Evolutionary conservation across 306 rosid genomes (phyloP).

Genomic region (Medicago arabica): DNA sequence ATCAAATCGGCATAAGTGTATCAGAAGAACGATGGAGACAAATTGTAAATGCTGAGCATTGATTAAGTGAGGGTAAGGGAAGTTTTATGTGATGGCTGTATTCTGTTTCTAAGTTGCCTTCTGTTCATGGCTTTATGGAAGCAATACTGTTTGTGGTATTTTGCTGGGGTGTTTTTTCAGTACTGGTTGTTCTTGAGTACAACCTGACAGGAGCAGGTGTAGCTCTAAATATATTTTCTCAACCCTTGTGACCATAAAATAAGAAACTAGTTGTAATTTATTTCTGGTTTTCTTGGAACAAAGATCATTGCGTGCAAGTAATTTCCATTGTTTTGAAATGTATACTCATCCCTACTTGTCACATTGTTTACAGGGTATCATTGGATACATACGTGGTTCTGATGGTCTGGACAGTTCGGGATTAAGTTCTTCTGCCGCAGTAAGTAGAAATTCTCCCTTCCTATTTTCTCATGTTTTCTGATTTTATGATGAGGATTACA

Average conservation of each 20-base stretch:
- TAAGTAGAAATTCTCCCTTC: slow-evolving; percentile 51
- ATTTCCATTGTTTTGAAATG: slow-evolving; percentile 32
- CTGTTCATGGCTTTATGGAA: not conserved
- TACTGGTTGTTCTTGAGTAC: slow-evolving; percentile 13
- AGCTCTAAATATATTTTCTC: slow-evolving; percentile 3
- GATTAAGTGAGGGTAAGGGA: not conserved
- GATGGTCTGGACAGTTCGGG: slow-evolving; percentile 94
- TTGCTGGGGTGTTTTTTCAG: slow-evolving; percentile 1
- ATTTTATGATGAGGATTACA: slow-evolving; percentile 23
- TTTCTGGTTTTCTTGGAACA: slow-evolving; percentile 28
- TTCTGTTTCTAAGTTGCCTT: slow-evolving; percentile 4
- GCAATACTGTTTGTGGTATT: slow-evolving; percentile 10
- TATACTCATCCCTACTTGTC: slow-evolving; percentile 35
- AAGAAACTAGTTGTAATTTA: slow-evolving; percentile 31
- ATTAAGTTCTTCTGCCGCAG: slow-evolving; percentile 98
- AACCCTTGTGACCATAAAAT: slow-evolving; percentile 25
- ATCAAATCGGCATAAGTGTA: slow-evolving; percentile 14
- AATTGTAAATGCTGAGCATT: not conserved
- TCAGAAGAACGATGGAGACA: slow-evolving; percentile 1
- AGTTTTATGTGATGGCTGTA: not conserved
- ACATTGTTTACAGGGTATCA: slow-evolving; percentile 73
- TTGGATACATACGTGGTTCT: slow-evolving; percentile 76
- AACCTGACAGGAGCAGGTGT: slow-evolving; percentile 14
- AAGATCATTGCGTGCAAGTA: slow-evolving; percentile 18
- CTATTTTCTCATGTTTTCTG: slow-evolving; percentile 31